phyloP scores from a whole-genome alignment of 2,329 filamentous ascomycete genomes.

The Calcarisporium arbuscula region DNA sequence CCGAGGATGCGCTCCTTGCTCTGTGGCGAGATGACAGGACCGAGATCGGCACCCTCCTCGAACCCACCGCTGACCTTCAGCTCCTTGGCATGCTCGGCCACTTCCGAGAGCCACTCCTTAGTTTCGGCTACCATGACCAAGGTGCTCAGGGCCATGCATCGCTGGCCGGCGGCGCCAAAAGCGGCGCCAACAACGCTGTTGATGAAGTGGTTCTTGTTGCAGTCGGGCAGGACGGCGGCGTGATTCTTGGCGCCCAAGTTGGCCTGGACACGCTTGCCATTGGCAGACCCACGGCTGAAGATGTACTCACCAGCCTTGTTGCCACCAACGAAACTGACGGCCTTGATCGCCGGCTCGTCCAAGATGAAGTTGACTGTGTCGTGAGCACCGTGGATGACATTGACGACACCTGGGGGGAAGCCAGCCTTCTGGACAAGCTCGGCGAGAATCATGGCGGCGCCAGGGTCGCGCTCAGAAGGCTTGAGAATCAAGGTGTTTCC shows the following conservation, averaged over 20 bases:
- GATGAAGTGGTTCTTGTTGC: slow-evolving; percentile 84
- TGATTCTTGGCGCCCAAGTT: slow-evolving; percentile 89
- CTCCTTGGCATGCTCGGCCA: slow-evolving; percentile 67
- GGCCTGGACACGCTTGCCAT: slow-evolving; percentile 83
- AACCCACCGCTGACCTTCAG: slow-evolving; percentile 76
- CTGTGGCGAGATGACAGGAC: slow-evolving; percentile 74
- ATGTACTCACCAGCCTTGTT: slow-evolving; percentile 90
- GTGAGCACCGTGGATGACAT: slow-evolving; percentile 75
- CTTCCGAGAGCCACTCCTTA: slow-evolving; percentile 72
- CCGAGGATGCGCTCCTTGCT: slow-evolving; percentile 73
- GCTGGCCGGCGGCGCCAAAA: slow-evolving; percentile 77
- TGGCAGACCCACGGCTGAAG: slow-evolving; percentile 69
- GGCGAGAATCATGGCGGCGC: slow-evolving; percentile 77
- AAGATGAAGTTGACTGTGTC: slow-evolving; percentile 81
- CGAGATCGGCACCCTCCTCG: slow-evolving; percentile 71
- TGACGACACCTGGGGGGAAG: slow-evolving; percentile 75
- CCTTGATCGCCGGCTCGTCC: slow-evolving; percentile 79
- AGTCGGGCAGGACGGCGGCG: slow-evolving; percentile 75
- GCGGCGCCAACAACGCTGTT: slow-evolving; percentile 80
- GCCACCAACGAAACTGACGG: slow-evolving; percentile 77
- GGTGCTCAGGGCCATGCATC: slow-evolving; percentile 82
- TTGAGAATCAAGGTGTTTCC: slow-evolving; percentile 82
- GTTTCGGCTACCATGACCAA: slow-evolving; percentile 80
- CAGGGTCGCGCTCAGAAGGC: slow-evolving; percentile 79
- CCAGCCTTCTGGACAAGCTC: slow-evolving; percentile 75